Evolutionary conservation across 306 rosid species (phyloP).

Genomic region (Gastrolobium villosum): DNA sequence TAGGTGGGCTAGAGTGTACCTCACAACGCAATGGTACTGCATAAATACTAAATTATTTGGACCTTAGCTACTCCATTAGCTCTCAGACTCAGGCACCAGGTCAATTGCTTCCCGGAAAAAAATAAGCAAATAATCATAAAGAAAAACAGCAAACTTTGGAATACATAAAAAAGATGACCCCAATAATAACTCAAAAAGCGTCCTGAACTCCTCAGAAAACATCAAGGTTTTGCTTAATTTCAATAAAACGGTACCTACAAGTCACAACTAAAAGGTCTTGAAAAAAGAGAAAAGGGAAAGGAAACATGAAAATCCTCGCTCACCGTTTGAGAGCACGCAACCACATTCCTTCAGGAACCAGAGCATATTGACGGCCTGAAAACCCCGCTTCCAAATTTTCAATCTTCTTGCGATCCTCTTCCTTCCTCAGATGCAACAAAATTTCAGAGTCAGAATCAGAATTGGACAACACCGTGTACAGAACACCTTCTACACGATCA

Average conservation of each 20-base stretch:
- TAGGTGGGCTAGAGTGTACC: neutral
- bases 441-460: conserved; percentile 57
- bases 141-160: neutral
- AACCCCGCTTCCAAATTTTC: conserved; percentile 54
- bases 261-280: neutral
- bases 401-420: conserved; percentile 47
- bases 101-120: neutral
- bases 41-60: neutral
- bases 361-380: conserved; percentile 74
- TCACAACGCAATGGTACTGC: neutral
- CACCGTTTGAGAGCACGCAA: conserved; percentile 77
- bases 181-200: neutral
- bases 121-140: neutral
- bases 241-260: conserved; percentile 20
- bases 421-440: conserved; percentile 63
- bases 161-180: neutral
- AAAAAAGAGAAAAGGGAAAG: neutral
- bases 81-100: neutral
- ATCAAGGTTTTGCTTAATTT: conserved; percentile 7
- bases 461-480: conserved; percentile 58
- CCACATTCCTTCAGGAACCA: conserved; percentile 82
- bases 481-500: conserved; percentile 61
- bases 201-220: conserved; percentile 8
- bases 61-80: conserved; percentile 14
- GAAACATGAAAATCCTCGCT: neutral